Conservation (phyloP, 805 yeast genomes). For the Starmerella potacharoeniae region DNA sequence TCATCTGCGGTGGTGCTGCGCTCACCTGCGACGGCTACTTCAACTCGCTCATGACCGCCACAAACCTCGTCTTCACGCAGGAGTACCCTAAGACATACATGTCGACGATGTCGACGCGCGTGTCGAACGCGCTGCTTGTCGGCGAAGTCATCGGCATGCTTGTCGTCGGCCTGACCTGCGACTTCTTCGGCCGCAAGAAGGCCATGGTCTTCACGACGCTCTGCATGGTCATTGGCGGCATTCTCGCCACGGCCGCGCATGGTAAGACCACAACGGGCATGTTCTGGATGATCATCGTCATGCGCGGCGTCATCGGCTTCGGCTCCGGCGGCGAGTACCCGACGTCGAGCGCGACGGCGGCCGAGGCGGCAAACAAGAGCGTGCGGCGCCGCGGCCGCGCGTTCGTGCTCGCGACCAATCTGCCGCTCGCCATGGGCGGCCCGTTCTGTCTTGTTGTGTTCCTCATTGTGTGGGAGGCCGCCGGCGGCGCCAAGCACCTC, state of each 20-base stretch:
- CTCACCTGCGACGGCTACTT: conserved; percentile 69
- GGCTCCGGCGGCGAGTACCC: conserved; percentile 75
- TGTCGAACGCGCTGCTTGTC: conserved; percentile 56
- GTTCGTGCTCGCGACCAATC: conserved; percentile 55
- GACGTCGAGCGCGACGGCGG: conserved; percentile 54
- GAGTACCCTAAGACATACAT: conserved; percentile 37
- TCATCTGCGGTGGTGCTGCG: conserved; percentile 62
- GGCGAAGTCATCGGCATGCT: conserved; percentile 65
- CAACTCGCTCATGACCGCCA: conserved; percentile 62
- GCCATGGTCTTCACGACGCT: conserved; percentile 56
- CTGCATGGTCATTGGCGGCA: conserved; percentile 51
- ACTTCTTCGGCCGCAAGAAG: conserved; percentile 52
- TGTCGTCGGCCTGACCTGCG: conserved; percentile 51
- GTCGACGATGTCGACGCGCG: conserved; percentile 45
- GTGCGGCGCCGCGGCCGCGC: conserved; percentile 46
- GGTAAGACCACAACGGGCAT: conserved; percentile 48
- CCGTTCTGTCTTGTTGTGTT: conserved; percentile 63
- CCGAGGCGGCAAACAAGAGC: conserved; percentile 51
- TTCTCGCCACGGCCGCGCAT: conserved; percentile 59
- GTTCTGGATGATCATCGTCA: conserved; percentile 68
- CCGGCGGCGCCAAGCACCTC: conserved; percentile 32
- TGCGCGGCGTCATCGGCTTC: conserved; percentile 64
- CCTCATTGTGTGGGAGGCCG: conserved; percentile 53
- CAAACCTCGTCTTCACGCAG: conserved; percentile 44
- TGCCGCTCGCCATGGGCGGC: conserved; percentile 66